A percentile compares a stretch with the other conserved stretches of the same genome.
phyloP scores from a whole-genome alignment of 345 rosid species.

The Schrenkiella parvula region DNA sequence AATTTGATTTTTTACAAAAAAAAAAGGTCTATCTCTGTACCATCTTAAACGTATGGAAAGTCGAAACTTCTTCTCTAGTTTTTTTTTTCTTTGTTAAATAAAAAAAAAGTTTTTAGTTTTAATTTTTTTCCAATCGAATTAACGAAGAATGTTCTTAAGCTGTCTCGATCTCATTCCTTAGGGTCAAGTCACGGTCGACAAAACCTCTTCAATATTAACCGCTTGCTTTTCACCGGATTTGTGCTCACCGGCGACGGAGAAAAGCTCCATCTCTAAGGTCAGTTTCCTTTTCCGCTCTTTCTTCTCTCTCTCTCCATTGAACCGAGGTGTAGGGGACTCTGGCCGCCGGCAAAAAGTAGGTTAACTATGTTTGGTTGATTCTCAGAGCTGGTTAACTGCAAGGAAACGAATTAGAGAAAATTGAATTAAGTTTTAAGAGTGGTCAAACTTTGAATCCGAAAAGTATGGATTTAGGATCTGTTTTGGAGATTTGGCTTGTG shows the following conservation, averaged over 20 bases:
- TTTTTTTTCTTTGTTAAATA: background rate
- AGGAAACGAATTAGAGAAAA: background rate
- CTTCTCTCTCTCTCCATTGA: background rate
- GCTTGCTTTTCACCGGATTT: constrained; percentile 4
- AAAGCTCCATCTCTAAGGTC: constrained; percentile 16
- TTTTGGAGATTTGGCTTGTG: background rate
- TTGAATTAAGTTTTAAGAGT: background rate
- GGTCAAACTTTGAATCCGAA: background rate
- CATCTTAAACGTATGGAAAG: background rate
- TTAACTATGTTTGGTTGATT: background rate
- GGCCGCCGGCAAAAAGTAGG: background rate
- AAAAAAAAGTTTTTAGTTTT: background rate
- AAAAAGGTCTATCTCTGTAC: background rate
- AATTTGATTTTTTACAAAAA: background rate
- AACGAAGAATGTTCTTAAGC: background rate
- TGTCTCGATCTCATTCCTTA: constrained; percentile 16
- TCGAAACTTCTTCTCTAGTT: background rate
- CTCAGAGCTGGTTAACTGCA: background rate
- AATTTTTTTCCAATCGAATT: background rate
- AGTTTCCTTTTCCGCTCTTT: background rate
- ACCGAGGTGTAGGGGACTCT: background rate
- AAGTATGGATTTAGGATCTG: constrained; percentile 9
- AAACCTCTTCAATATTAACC: background rate
- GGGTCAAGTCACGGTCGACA: constrained; percentile 23
- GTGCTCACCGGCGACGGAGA: constrained; percentile 17